phyloP scores from a whole-genome alignment of 1,284 basidiomycete genomes.

The Cutaneotrichosporon sp. region DNA sequence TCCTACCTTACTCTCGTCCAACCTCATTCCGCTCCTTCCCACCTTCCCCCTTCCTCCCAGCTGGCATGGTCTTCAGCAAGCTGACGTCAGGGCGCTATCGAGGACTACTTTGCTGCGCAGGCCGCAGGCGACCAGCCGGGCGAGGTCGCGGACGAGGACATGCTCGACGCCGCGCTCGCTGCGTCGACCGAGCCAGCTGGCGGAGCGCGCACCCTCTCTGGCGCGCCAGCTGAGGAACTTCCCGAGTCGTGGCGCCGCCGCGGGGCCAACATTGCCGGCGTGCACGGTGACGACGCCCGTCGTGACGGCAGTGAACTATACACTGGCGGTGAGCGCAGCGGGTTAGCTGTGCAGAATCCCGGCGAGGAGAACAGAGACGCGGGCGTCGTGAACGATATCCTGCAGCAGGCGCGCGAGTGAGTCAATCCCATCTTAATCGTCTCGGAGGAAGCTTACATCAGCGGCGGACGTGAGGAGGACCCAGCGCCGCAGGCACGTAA shows the following conservation, averaged over 20 bases:
- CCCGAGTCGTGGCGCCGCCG: slow-evolving; percentile 41
- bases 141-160: slow-evolving; percentile 32
- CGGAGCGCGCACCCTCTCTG: slow-evolving; percentile 38
- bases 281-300: slow-evolving; percentile 25
- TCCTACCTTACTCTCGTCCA: background rate
- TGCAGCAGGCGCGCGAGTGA: slow-evolving; percentile 77
- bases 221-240: slow-evolving; percentile 33
- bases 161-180: slow-evolving; percentile 27
- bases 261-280: slow-evolving; percentile 3
- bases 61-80: background rate
- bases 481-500: slow-evolving; percentile 19
- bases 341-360: slow-evolving; percentile 86
- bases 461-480: slow-evolving; percentile 32
- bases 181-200: slow-evolving; percentile 12
- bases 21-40: background rate
- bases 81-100: slow-evolving; percentile 44
- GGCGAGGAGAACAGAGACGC: slow-evolving; percentile 49
- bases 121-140: slow-evolving; percentile 24
- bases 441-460: slow-evolving; percentile 31
- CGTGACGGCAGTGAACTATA: slow-evolving; percentile 56
- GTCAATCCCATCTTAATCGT: slow-evolving; percentile 42
- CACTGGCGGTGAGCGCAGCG: slow-evolving; percentile 85
- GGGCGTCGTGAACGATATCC: slow-evolving; percentile 69
- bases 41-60: background rate
- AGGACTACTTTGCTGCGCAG: slow-evolving; percentile 49